Evolutionary conservation across 2,329 filamentous ascomycete species (phyloP).

Genomic region (Clarireedia homoeocarpa): DNA sequence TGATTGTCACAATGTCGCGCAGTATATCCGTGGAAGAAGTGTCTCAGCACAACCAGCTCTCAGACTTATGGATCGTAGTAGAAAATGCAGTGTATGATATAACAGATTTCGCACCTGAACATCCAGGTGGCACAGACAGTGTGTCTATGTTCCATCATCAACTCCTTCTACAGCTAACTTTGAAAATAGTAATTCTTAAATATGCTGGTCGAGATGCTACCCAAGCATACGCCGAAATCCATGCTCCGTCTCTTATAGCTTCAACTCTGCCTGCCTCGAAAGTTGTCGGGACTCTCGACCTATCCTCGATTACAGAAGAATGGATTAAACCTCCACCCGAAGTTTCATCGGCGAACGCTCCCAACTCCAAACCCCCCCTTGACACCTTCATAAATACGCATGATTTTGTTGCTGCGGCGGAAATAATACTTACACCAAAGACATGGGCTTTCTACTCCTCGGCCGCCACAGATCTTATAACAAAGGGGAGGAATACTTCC

Average conservation of each 20-base stretch:
- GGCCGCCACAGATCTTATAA: constrained; percentile 60
- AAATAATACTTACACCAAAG: constrained; percentile 48
- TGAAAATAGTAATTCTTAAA: constrained; percentile 36
- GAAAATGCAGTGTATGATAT: constrained; percentile 61
- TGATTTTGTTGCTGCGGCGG: constrained; percentile 53
- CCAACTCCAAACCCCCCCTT: constrained; percentile 33
- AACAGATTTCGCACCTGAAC: constrained; percentile 55
- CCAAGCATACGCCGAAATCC: constrained; percentile 43
- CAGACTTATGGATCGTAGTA: constrained; percentile 60
- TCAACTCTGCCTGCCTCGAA: constrained; percentile 36
- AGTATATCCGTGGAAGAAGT: constrained; percentile 37
- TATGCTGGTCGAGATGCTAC: constrained; percentile 48
- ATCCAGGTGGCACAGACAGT: constrained; percentile 52
- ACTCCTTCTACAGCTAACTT: neutral
- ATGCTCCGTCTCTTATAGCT: constrained; percentile 40
- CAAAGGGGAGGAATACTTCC: constrained; percentile 48
- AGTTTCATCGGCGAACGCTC: constrained; percentile 17
- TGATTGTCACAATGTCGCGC: constrained; percentile 14
- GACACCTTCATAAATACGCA: constrained; percentile 48
- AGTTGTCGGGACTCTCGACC: constrained; percentile 42
- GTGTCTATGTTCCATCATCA: constrained; percentile 18
- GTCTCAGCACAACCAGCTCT: constrained; percentile 38
- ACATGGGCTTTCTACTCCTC: constrained; percentile 65
- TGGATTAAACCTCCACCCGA: constrained; percentile 36
- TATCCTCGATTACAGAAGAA: constrained; percentile 39